Base-by-base conservation (phyloP, 129 eudicot species). In the Pseudognaphalium luteoalbum region DNA sequence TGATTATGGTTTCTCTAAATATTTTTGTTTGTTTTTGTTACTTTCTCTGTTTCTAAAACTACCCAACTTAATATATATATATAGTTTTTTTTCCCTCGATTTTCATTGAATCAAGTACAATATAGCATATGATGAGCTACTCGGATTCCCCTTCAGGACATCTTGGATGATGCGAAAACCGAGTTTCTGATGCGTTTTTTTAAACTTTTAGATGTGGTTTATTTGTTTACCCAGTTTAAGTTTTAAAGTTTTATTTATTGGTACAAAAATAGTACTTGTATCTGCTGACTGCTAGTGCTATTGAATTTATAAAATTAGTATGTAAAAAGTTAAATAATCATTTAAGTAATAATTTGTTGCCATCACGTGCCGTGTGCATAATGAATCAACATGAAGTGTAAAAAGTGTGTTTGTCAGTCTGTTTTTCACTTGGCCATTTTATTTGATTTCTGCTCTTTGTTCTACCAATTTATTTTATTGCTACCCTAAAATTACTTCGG, bases 61-160 rank as follows among this genome's bases (percentile, higher is more conserved):
- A 44, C 52, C 10, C 11, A 12, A 15, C 30, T 1, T 25, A 1
- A 25, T 25, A 25, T 25, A 25, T 25, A 25, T 25, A 25, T 25
- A 25, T 25, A n/a, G n/a, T n/a, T n/a, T n/a, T n/a, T n/a, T n/a
- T n/a, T n/a, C n/a, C n/a, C n/a, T n/a, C n/a, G 28, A 25, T 25
- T 25, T 25, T 25, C 28, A 25, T 25, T 25, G 0, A 1, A 25
- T 25, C 34, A 32, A 2, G 19, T 33, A 42, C 28, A 8, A 35
- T 47, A 6, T n/a, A 25, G 89, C 92, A 83, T 16, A 87, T 85
- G 96, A 89, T 78, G 96, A 87, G 76, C 75, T 42, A 75, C 91
- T 89, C 92, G 92, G 92, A 89, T 89, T 89, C 92, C 96, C 96
- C 96, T 89, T 87, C 96, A 87, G 72, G 88, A 86, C 88, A 58